Base-by-base conservation (phyloP, 257 asterid species). In the Salvia rosmarinus region DNA sequence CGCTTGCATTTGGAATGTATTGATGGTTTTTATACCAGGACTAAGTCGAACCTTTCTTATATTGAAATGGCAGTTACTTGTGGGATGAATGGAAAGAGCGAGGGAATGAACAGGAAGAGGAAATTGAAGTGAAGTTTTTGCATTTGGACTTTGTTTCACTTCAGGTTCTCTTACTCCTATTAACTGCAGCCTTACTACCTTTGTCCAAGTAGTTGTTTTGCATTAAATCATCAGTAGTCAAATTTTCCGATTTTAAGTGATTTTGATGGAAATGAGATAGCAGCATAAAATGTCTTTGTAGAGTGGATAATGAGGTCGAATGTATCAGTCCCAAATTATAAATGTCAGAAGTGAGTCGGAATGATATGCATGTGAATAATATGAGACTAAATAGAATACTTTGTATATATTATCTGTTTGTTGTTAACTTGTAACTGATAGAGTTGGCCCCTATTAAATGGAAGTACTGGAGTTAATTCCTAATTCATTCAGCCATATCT, bases 11-110 rank as follows among this genome's bases (percentile, higher is more conserved):
- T 47, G 63, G 77, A 54, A 49, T 63, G 59, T 72, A 20, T 56
- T 47, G 68, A 7, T 9, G 64, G 58, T 62, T 51, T 67, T 58
- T 34, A 61, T 50, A 55, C 77, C 78, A 39, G 59, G 40, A 60
- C 56, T 70, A 73, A 28, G 68, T 44, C 2, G 4, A 68, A 50
- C 39, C 68, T 21, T 76, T 64, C 43, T 75, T 56, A 37, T 78
- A 72, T 55, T 79, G 72, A 74, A 73, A 66, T 64, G 63, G 58
- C 91, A 94, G 99, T 61, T 94, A 89, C 85, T 81, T 94, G 78
- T 83, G 75, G 70, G 93, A 89, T 75, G 97, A 94, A 77, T 94
- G 99, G 99, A 85, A 75, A 80, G 92, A 75, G 80, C 82, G 86
- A 60, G 82, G 73, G 75, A 67, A 35, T 47, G 81, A 71, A 50